Conservation (phyloP, 768 basidiomycete species). For the Lyophyllum shimeji region DNA sequence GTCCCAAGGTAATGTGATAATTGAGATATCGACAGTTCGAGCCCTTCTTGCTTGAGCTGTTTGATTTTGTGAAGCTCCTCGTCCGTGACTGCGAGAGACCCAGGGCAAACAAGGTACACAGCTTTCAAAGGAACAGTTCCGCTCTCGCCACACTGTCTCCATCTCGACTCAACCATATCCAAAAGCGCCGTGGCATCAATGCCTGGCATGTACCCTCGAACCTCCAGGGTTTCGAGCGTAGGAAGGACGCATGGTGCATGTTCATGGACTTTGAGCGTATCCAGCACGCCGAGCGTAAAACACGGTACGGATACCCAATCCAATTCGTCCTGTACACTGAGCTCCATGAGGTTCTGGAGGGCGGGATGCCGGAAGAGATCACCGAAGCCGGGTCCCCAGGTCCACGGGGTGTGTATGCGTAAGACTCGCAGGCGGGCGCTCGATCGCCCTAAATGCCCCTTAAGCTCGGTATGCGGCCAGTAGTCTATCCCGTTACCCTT, state of each 20-base stretch:
- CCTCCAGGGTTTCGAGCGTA: slow-evolving; percentile 25
- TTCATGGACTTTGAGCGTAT: slow-evolving; percentile 24
- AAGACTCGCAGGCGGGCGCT: slow-evolving; percentile 26
- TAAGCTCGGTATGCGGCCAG: slow-evolving; percentile 33
- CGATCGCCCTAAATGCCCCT: slow-evolving; percentile 30
- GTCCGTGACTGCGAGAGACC: slow-evolving; percentile 28
- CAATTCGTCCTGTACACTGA: slow-evolving; percentile 31
- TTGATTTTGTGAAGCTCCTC: slow-evolving; percentile 27
- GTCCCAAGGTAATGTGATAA: neutral
- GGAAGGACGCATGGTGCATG: slow-evolving; percentile 22
- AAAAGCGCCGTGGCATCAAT: slow-evolving; percentile 28
- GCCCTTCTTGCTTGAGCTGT: slow-evolving; percentile 31
- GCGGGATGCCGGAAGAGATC: slow-evolving; percentile 26
- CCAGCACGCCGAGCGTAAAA: slow-evolving; percentile 27
- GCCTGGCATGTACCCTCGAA: slow-evolving; percentile 29
- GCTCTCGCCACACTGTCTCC: slow-evolving; percentile 20
- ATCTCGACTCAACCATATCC: slow-evolving; percentile 36
- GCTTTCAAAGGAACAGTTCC: slow-evolving; percentile 24
- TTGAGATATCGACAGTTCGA: slow-evolving; percentile 17
- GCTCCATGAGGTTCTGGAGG: slow-evolving; percentile 26
- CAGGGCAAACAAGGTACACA: slow-evolving; percentile 23
- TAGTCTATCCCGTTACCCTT: slow-evolving; percentile 27
- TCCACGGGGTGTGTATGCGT: slow-evolving; percentile 31
- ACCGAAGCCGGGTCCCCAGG: slow-evolving; percentile 26
- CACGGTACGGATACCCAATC: slow-evolving; percentile 35